Evolutionary conservation across 2,329 filamentous ascomycete species (phyloP).

Genomic region (Simplicillium aogashimaense): DNA sequence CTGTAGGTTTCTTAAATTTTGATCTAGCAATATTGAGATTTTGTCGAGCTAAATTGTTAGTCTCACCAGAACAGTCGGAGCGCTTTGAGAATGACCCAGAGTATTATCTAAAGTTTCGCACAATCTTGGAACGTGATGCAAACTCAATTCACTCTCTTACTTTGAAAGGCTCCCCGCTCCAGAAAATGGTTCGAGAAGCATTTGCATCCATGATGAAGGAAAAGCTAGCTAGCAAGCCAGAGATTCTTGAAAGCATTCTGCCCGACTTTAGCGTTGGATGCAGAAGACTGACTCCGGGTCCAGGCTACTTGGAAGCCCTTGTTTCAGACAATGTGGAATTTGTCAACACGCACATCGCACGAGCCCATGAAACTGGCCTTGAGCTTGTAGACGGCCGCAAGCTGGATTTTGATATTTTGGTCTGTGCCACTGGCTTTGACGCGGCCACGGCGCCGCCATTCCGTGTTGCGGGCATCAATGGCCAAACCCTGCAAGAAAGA

Average conservation of each 20-base stretch:
- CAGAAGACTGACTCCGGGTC: slow-evolving; percentile 13
- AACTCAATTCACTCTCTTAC: slow-evolving; percentile 31
- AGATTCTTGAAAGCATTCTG: slow-evolving; percentile 8
- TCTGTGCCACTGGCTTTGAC: slow-evolving; percentile 13
- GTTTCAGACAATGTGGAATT: slow-evolving; percentile 19
- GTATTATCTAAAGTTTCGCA: slow-evolving; percentile 29
- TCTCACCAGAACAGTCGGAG: slow-evolving; percentile 20
- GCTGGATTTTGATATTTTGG: neutral
- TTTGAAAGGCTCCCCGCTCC: slow-evolving; percentile 18
- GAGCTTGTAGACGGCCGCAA: neutral
- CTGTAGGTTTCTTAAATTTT: slow-evolving; percentile 18
- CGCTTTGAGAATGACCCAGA: slow-evolving; percentile 25
- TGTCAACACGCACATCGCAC: slow-evolving; percentile 17
- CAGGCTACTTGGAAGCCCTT: slow-evolving; percentile 12
- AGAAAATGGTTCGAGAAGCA: neutral
- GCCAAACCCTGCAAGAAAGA: slow-evolving; percentile 23
- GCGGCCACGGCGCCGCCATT: slow-evolving; percentile 14
- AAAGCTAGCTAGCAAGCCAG: slow-evolving; percentile 9
- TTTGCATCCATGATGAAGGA: slow-evolving; percentile 21
- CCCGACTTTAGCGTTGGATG: slow-evolving; percentile 9
- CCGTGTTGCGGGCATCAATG: slow-evolving; percentile 26
- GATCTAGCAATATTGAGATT: too few species aligned
- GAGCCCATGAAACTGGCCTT: slow-evolving; percentile 12
- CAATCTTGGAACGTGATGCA: slow-evolving; percentile 30
- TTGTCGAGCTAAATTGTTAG: neutral